Percentiles rank a stretch among this genome's conserved stretches.
Conservation (phyloP, 2,329 filamentous ascomycete species). For the Madurella mycetomatis region DNA sequence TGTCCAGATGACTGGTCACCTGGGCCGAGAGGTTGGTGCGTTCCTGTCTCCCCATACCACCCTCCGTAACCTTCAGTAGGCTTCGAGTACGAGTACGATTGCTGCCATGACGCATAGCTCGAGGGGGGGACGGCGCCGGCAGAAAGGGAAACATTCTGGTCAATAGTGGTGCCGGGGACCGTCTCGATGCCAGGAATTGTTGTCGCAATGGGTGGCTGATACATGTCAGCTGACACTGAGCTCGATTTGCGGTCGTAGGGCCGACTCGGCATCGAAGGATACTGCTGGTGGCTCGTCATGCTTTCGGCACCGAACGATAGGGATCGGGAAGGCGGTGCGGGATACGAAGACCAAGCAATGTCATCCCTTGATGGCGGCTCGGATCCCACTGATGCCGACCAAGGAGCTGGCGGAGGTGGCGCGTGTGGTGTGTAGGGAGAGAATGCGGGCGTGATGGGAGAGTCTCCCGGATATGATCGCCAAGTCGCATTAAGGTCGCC, state of each 20-base stretch:
- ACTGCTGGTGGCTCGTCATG: slow-evolving; percentile 36
- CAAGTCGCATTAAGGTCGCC: slow-evolving; percentile 43
- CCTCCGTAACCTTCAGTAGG: slow-evolving; percentile 35
- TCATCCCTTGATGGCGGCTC: slow-evolving; percentile 41
- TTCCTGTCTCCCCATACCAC: slow-evolving; percentile 35
- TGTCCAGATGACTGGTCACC: slow-evolving; percentile 24
- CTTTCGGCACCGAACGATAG: slow-evolving; percentile 46
- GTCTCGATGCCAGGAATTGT: slow-evolving; percentile 35
- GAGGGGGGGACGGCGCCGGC: slow-evolving; percentile 36
- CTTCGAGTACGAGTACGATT: slow-evolving; percentile 41
- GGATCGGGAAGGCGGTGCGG: slow-evolving; percentile 40
- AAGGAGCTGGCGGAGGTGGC: slow-evolving; percentile 36
- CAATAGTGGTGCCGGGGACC: slow-evolving; percentile 33
- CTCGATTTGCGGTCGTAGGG: slow-evolving; percentile 42
- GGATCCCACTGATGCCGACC: slow-evolving; percentile 36
- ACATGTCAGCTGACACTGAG: slow-evolving; percentile 40
- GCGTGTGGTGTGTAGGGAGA: slow-evolving; percentile 45
- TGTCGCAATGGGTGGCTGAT: slow-evolving; percentile 38
- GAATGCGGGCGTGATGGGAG: slow-evolving; percentile 47
- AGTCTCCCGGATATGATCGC: slow-evolving; percentile 47
- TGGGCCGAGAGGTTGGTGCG: slow-evolving; percentile 11
- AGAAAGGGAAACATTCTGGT: slow-evolving; percentile 35
- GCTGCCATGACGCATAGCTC: slow-evolving; percentile 42
- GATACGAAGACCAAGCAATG: slow-evolving; percentile 41
- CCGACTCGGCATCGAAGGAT: slow-evolving; percentile 36